Base-by-base conservation (phyloP, 164 flowering plant species). In the Stephania japonica region DNA sequence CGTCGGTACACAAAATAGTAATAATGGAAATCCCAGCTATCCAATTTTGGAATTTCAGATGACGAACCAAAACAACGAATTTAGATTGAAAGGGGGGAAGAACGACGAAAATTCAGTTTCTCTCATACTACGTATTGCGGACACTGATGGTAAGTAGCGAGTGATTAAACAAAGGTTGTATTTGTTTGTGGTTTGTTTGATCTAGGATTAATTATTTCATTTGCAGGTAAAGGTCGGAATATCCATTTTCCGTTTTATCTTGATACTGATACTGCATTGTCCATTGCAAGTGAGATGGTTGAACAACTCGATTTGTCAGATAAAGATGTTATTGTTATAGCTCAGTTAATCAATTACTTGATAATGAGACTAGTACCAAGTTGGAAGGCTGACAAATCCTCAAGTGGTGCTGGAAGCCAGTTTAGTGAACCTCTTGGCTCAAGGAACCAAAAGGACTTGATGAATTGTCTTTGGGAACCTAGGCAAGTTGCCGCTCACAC, bases 261-360 rank as follows among this genome's bases (percentile, higher is more conserved):
- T 9, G 79, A 87, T 62, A 69, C 80, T 26, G 98, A 93, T 81
- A 90, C 94, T 59, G 84, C 88, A 27, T 62, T 73, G 14, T 83
- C 91, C 38, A 84, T 93, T 4, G 90, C 91, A 23, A 73, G 79
- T 71, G 98, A 93, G 84, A 91, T 93, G 98, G 90, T 85, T 38
- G 92, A 90, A 68, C 87, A 89, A 68, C 87, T 91, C 43, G 84
- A 85, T 1, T 78, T 89, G 69, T 79, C 80, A 23, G 68, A 74
- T 44, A 82, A 89, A 56, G 91, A 88, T 75, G 86, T 87, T 72
- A 68, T 77, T 42, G 72, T 81, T 66, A 86, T 90, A 72, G 84
- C 88, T 14, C 90, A 84, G 81, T 80, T 91, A 72, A 88, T 93
- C 53, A 88, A 90, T 74, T 71, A 69, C 72, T 77, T 91, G 84